Evolutionary conservation across 1,139 yeast species (phyloP), one percentile per base, ranked within the genome.

Genomic region (Geotrichum siamense): DNA sequence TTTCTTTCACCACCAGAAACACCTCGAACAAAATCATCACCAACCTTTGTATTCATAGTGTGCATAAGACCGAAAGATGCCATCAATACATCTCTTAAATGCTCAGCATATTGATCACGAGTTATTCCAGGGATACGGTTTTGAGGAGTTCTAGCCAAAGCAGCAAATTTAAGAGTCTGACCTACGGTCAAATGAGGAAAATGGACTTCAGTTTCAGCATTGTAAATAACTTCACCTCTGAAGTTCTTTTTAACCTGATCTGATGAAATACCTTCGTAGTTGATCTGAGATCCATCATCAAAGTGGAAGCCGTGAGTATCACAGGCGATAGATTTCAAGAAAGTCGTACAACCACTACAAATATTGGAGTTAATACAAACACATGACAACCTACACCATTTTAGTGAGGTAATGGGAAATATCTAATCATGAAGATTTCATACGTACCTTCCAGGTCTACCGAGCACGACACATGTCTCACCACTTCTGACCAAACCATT

Each of bases 1-100:
- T 82, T 82, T 55, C 91, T 72, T 65, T 82, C 91, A 66, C 93
- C 93, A 55, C 93, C 93, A 37, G 89, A 80, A 28, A 82, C 84
- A 63, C 93, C 93, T 56, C 89, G 73, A 36, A 82, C 74, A 47
- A 72, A 75, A 55, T 81, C 85, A 57, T 77, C 74, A 47, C 89
- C 89, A 27, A 81, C 87, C 53, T 74, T 72, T 23, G 87, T 79
- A 58, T 79, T 71, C 50, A 73, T 70, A n/a, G 84, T 79, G 55
- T 80, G 86, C 34, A 73, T 65, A 39, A 81, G 67, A 53, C 89
- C 89, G 57, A 75, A 81, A 19, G 80, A 78, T 16, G 89, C 85
- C 84, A 80, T 79, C 49, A 72, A 70, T 17, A 81, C 82, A 33
- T 76, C 76, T 2, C 86, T 71, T 68, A 78, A 64, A 58, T 79